Base-by-base conservation (phyloP, 1,284 basidiomycete genomes). In the Ceratorhiza oryzae-sativae region DNA sequence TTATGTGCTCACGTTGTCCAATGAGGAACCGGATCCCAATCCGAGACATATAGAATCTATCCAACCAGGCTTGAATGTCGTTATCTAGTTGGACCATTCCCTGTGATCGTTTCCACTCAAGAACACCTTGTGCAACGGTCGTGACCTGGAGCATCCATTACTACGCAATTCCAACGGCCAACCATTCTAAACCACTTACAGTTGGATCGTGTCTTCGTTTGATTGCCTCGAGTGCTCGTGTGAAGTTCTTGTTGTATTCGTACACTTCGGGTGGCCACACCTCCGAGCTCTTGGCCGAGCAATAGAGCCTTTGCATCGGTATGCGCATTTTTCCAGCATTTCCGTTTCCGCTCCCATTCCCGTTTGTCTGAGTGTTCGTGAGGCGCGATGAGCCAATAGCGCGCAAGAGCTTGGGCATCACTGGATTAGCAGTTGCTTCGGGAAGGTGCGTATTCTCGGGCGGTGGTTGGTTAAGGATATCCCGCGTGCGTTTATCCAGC, bases 1-100 rank as follows among this genome's bases (percentile, higher is more conserved):
- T 23, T 23, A 48, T 42, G 56, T 36, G 84, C 89, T 76, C 73
- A 93, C 92, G 92, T 81, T 95, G 95, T 32, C 95, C 95, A 74
- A 98, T 97, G 76, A 98, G 83, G 79, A 97, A 97, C 1, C 95
- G 91, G 75, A 98, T 97, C 0, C 95, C 97, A 74, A 99, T 99
- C 62, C 97, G 90, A 30, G 90, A 94, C 87, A 99, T 90, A 80
- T 99, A 98, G 82, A 99, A 99, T 70, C 97, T 86, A 82, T 99
- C 97, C 76, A 99, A 83, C 92, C 97, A 99, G 27, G 90, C 88
- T 80, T 98, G 96, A 65, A 99, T 92, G 76, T 96, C 94, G 36
- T 92, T 86, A 25, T 94, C 94, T 68, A 95, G 92, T 5, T 72
- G 71, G 25, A 76, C 76, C 62, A 86, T 84, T 53, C 86, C 87